Evolutionary conservation across 1,139 yeast genomes (phyloP), one percentile per base, ranked within the genome.

Genomic region (Nadsonia starkeyi-henricii): DNA sequence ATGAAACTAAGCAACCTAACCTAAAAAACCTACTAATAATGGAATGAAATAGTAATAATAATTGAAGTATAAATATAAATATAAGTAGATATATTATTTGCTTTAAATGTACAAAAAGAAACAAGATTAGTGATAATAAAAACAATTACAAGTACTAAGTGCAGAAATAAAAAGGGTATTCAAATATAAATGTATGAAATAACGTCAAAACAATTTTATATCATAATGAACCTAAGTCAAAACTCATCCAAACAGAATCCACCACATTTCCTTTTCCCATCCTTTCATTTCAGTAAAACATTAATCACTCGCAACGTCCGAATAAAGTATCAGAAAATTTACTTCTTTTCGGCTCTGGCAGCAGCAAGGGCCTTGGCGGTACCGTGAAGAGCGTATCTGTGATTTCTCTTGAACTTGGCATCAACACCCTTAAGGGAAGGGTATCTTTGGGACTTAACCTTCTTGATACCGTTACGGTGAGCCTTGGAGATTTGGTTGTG

Each of bases 401-500:
- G 97, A 95, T 91, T 91, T 79, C 97, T 85, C 72, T 81, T 81
- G 94, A 91, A 91, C 84, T 91, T 91, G 71, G 98, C 82, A 75
- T 91, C 97, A 73, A 89, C 96, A 79, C 95, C 95, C 78, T 85
- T 89, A 75, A 86, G 80, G 61, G 97, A 88, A 64, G 96, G 95
- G 81, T 89, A 86, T 79, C 85, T 89, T 94, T 80, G 75, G 70
- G 96, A 83, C 81, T 78, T 84, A 67, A 96, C 96, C 89, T 89
- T 91, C 85, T 89, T 91, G 79, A 91, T 91, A 78, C 98, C 98
- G 85, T 91, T 91, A 74, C 81, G 89, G 96, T 91, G 98, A 69
- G 97, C 97, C 94, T 91, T 91, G 73, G 76, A 84, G 88, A 85
- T 85, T 76, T 91, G 97, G 94, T 91, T 91, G 79, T 91, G 98